A percentile compares a stretch with the other conserved stretches of the same genome.
Conservation (phyloP, 2,329 filamentous ascomycete species). For the Sporothrix phasma region DNA sequence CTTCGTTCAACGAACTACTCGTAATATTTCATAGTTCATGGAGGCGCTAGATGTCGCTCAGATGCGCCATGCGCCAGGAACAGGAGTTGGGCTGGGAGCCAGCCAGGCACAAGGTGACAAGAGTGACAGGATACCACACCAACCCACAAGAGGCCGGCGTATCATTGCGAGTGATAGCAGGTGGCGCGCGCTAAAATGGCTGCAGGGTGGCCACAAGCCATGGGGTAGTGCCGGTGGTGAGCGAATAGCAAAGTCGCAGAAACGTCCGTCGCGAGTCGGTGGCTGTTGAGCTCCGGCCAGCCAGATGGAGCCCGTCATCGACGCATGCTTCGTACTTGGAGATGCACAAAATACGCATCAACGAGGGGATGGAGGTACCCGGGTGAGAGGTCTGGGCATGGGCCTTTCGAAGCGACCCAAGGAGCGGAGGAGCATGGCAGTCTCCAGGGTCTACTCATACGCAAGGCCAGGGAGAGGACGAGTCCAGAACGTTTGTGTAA, state of each 20-base stretch:
- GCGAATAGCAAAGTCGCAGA: neutral
- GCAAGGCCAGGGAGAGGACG: neutral
- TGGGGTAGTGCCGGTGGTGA: neutral
- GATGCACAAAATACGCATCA: neutral
- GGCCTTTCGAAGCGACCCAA: neutral
- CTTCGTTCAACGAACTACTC: no score
- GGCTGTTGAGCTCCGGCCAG: neutral
- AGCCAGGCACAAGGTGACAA: neutral
- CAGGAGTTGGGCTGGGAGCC: neutral
- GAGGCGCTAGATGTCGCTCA: neutral
- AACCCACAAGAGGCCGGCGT: neutral
- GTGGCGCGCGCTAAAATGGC: constrained; percentile 11
- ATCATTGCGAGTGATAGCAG: neutral
- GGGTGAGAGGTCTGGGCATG: neutral
- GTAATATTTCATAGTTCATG: no score
- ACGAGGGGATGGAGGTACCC: neutral
- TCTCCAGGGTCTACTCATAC: neutral
- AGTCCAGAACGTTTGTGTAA: no score
- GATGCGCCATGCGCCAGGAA: constrained; percentile 10
- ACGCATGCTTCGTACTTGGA: neutral
- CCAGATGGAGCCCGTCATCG: neutral
- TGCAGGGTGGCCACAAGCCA: neutral
- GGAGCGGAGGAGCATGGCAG: neutral
- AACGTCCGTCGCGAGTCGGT: neutral
- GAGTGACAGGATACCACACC: no score